Percentiles rank a stretch among this genome's conserved stretches.
Evolutionary conservation across 2,329 filamentous ascomycete species (phyloP).

Genomic region (Diaporthe australafricana): DNA sequence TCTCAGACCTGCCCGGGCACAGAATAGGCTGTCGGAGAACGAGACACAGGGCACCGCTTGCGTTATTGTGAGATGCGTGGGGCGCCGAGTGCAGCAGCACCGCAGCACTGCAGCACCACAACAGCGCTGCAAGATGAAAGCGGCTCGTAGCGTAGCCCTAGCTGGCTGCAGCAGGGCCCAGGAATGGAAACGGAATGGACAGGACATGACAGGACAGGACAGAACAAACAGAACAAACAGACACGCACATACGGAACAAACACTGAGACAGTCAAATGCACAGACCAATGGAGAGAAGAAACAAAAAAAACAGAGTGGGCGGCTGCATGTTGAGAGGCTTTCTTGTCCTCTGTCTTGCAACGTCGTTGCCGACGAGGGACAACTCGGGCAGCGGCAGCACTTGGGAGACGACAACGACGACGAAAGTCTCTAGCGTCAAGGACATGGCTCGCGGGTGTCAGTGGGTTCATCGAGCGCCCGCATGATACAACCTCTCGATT

Average conservation of each 20-base stretch:
- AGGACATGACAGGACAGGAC: background rate
- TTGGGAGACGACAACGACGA: background rate
- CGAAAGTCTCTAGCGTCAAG: background rate
- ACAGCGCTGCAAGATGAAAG: conserved; percentile 3
- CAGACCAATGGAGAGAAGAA: background rate
- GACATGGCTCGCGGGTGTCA: background rate
- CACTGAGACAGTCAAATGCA: conserved; percentile 9
- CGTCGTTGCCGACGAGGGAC: conserved; percentile 14
- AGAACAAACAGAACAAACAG: background rate
- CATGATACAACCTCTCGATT: background rate
- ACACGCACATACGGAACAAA: conserved; percentile 12
- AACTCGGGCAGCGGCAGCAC: background rate
- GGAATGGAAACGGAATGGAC: background rate
- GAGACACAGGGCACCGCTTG: conserved; percentile 7
- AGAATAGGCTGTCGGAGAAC: background rate
- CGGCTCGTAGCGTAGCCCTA: conserved; percentile 5
- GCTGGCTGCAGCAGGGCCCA: conserved; percentile 5
- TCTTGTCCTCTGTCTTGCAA: background rate
- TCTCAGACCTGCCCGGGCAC: background rate
- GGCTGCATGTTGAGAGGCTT: background rate
- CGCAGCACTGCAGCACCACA: background rate
- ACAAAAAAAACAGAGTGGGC: too few species aligned
- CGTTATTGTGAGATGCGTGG: background rate
- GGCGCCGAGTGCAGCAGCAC: background rate
- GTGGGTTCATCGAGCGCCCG: background rate